Conservation (phyloP, 1,139 yeast genomes). For the Candida pseudoviswanathii region DNA sequence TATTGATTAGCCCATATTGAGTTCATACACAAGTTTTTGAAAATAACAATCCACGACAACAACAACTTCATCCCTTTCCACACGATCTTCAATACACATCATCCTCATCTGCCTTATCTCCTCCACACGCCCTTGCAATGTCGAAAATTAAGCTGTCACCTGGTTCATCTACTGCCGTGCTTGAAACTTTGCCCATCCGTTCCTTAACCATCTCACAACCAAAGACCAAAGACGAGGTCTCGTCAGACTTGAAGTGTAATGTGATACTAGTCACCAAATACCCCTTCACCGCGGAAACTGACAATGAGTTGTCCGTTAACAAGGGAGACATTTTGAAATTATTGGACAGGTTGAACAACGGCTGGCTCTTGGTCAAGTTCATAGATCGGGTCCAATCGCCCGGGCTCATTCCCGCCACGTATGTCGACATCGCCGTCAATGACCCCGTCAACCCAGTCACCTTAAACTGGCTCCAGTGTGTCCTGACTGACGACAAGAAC, state of each 20-base stretch:
- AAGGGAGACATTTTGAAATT: constrained; percentile 46
- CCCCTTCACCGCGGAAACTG: constrained; percentile 35
- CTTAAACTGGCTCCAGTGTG: constrained; percentile 32
- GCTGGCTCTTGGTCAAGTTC: constrained; percentile 48
- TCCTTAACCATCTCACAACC: constrained; percentile 16
- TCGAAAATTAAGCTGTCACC: neutral
- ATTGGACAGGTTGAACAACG: constrained; percentile 40
- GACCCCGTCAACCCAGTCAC: constrained; percentile 41
- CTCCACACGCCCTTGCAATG: neutral
- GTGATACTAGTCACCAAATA: constrained; percentile 43
- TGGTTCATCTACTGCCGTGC: neutral
- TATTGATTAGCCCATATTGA: neutral
- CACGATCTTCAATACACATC: neutral
- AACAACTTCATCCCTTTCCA: neutral
- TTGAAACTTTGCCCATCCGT: constrained; percentile 9
- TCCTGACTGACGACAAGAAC: neutral
- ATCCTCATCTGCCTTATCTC: neutral
- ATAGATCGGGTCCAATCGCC: constrained; percentile 38
- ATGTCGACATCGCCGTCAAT: constrained; percentile 49
- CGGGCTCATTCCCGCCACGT: constrained; percentile 46
- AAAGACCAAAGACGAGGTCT: constrained; percentile 5
- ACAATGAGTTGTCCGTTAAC: constrained; percentile 34
- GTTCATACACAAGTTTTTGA: neutral
- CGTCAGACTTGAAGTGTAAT: constrained; percentile 24
- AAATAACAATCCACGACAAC: no score